Evolutionary conservation across 2,329 filamentous ascomycete species (phyloP).

Genomic region (Penicillium sp.): DNA sequence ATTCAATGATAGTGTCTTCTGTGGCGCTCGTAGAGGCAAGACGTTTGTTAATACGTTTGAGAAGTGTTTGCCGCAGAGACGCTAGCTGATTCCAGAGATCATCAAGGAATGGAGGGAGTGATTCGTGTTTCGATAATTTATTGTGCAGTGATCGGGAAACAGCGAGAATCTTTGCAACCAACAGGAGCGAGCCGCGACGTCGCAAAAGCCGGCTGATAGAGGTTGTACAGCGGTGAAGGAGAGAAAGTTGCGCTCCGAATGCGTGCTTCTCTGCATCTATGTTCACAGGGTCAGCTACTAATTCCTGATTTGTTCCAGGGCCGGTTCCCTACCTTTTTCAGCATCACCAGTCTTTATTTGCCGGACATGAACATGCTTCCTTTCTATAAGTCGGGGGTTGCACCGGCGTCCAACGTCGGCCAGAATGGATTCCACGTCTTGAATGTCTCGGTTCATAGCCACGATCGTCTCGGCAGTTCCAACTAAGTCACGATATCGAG

Average conservation of each 20-base stretch:
- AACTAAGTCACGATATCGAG: conserved; percentile 81
- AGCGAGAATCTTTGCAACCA: conserved; percentile 69
- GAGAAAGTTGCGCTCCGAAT: conserved; percentile 55
- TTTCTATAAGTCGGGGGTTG: conserved; percentile 67
- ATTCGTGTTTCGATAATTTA: conserved; percentile 58
- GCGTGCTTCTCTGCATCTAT: conserved; percentile 43
- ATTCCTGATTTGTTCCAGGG: not conserved
- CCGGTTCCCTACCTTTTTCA: conserved; percentile 29
- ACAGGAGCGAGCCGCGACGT: conserved; percentile 49
- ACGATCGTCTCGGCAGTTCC: conserved; percentile 94
- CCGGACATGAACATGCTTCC: conserved; percentile 59
- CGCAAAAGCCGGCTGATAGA: conserved; percentile 54
- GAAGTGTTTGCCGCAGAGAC: conserved; percentile 59
- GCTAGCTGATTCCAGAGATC: conserved; percentile 62
- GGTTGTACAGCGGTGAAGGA: conserved; percentile 56
- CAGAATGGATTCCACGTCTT: conserved; percentile 68
- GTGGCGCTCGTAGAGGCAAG: conserved; percentile 45
- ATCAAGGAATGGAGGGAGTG: conserved; percentile 55
- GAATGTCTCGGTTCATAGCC: conserved; percentile 77
- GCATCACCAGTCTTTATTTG: conserved; percentile 41
- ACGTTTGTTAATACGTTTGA: conserved; percentile 61
- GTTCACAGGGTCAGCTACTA: conserved; percentile 20
- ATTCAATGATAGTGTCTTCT: conserved; percentile 59
- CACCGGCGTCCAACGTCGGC: conserved; percentile 72
- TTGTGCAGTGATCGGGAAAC: conserved; percentile 73